Percentiles rank a stretch among this genome's conserved stretches.
Conservation (phyloP, 1,284 basidiomycete genomes). For the Agaricales sp. region DNA sequence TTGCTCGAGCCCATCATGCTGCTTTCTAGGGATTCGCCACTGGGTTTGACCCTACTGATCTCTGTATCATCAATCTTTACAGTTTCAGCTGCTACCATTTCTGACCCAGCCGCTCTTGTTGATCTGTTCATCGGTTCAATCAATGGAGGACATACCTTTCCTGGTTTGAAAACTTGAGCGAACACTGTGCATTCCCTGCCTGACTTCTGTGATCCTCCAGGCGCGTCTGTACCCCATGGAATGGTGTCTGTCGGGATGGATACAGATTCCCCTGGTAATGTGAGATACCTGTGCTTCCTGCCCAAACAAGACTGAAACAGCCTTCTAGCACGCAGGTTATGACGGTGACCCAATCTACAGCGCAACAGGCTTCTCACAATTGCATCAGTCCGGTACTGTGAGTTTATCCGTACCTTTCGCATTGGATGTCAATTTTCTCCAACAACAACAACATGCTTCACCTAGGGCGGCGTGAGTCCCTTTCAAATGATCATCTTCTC, state of each 20-base stretch:
- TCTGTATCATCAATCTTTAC: too few species aligned
- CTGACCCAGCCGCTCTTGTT: slow-evolving; percentile 33
- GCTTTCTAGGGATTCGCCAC: too few species aligned
- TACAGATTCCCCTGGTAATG: slow-evolving; percentile 51
- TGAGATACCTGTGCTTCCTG: slow-evolving; percentile 16
- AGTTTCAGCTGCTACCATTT: too few species aligned
- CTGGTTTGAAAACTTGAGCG: slow-evolving; percentile 30
- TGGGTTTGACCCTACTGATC: too few species aligned
- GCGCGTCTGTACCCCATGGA: slow-evolving; percentile 55
- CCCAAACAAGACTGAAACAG: neutral
- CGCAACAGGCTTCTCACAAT: slow-evolving; percentile 49
- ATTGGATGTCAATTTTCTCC: neutral
- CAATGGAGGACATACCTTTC: slow-evolving; percentile 53
- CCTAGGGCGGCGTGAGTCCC: neutral
- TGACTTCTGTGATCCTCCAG: slow-evolving; percentile 23
- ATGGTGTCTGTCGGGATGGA: slow-evolving; percentile 60
- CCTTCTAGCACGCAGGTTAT: slow-evolving; percentile 49
- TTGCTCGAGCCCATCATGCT: too few species aligned
- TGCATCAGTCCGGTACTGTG: slow-evolving; percentile 54
- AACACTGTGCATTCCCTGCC: too few species aligned
- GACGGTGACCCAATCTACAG: slow-evolving; percentile 39
- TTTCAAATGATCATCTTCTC: too few species aligned
- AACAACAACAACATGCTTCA: too few species aligned
- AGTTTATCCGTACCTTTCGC: slow-evolving; percentile 29
- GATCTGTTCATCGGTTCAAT: slow-evolving; percentile 49